These are phyloP conservation scores for Cutaneotrichosporon sp. DNA, from an alignment of 1,284 basidiomycete species.

Conservation along the genomic window DNA sequence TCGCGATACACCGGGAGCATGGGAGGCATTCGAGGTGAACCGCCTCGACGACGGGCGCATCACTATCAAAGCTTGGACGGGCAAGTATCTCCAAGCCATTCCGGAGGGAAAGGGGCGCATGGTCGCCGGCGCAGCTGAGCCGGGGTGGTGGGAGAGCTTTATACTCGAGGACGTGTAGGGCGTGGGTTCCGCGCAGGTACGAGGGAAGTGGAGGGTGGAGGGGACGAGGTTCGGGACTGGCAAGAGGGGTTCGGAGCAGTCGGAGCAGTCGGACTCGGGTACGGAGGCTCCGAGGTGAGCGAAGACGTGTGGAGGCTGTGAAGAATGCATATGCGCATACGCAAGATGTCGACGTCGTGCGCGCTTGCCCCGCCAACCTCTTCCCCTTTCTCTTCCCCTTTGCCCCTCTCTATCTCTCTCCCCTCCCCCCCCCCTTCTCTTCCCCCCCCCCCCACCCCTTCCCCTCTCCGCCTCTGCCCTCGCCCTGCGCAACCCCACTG, in stretches of 20 bases:
- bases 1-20: background rate
- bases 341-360: too few relatives aligned
- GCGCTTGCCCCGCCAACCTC: too few relatives aligned
- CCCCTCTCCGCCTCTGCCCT: too few relatives aligned
- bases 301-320: too few relatives aligned
- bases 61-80: conserved; percentile 15
- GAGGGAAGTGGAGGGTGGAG: background rate
- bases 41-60: background rate
- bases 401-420: too few relatives aligned
- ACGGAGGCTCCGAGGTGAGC: too few relatives aligned
- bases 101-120: conserved; percentile 10
- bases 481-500: too few relatives aligned
- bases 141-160: conserved; percentile 28
- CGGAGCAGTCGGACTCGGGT: too few relatives aligned
- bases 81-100: conserved; percentile 19
- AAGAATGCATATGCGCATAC: too few relatives aligned
- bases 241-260: background rate
- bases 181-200: background rate
- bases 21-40: conserved; percentile 9
- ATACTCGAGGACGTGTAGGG: conserved; percentile 17
- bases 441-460: too few relatives aligned
- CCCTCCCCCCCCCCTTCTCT: too few relatives aligned
- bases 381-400: too few relatives aligned
- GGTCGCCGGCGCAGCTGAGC: conserved; percentile 10
- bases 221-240: background rate